Conservation (phyloP, 768 basidiomycete species). For the Pleurotus giganteus region DNA sequence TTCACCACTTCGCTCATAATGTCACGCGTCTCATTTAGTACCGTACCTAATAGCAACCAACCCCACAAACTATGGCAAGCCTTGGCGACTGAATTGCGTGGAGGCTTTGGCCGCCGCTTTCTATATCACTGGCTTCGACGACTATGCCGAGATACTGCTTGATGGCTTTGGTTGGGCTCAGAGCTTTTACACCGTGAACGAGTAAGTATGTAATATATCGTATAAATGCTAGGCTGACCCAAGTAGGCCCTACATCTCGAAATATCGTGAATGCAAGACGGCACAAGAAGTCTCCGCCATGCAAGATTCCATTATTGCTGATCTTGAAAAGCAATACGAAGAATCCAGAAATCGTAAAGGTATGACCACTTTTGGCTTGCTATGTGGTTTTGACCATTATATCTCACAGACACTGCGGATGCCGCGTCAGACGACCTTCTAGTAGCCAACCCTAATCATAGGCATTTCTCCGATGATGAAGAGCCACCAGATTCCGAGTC, state of each 20-base stretch:
- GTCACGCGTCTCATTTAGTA: slow-evolving; percentile 46
- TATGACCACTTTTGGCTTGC: slow-evolving; percentile 15
- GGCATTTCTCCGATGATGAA: slow-evolving; percentile 16
- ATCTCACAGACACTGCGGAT: slow-evolving; percentile 20
- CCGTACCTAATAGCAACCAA: slow-evolving; percentile 95
- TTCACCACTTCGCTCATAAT: background rate
- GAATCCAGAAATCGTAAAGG: slow-evolving; percentile 55
- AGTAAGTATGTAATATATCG: slow-evolving; percentile 37
- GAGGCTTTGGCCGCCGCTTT: slow-evolving; percentile 95
- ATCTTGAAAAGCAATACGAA: slow-evolving; percentile 62
- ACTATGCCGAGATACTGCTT: slow-evolving; percentile 76
- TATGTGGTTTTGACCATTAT: background rate
- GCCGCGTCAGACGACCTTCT: slow-evolving; percentile 58
- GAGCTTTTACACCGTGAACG: slow-evolving; percentile 85
- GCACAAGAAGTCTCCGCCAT: slow-evolving; percentile 54
- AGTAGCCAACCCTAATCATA: slow-evolving; percentile 69
- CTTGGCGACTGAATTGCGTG: slow-evolving; percentile 93
- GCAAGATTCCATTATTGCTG: slow-evolving; percentile 69
- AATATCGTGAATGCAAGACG: slow-evolving; percentile 70
- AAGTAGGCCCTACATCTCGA: slow-evolving; percentile 63
- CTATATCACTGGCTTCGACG: slow-evolving; percentile 85
- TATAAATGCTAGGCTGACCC: background rate
- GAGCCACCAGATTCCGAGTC: slow-evolving; percentile 15
- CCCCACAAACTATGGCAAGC: slow-evolving; percentile 97
- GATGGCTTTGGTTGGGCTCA: slow-evolving; percentile 89